Conservation (phyloP, 78 protist species). For the Speleostelium caveatum region DNA sequence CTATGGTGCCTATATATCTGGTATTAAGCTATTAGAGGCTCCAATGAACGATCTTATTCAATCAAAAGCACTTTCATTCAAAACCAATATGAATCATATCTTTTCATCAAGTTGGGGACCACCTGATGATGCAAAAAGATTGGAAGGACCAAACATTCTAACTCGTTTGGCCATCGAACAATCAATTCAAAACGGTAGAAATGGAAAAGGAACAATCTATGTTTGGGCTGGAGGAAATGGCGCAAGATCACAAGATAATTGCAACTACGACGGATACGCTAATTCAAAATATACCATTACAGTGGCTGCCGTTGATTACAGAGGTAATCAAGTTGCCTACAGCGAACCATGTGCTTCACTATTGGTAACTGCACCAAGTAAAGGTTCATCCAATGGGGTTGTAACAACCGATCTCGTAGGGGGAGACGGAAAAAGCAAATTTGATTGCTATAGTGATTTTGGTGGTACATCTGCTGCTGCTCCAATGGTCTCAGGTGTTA, state of each 20-base stretch:
- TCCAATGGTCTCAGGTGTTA: conserved; percentile 56
- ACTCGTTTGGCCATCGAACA: background rate
- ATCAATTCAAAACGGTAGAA: background rate
- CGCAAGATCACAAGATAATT: background rate
- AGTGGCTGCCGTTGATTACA: conserved; percentile 4
- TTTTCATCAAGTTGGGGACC: conserved; percentile 56
- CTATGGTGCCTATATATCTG: conserved; percentile 14
- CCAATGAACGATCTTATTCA: conserved; percentile 16
- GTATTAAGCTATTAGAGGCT: background rate
- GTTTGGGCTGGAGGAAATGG: conserved; percentile 60
- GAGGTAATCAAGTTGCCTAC: conserved; percentile 14
- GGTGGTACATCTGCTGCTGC: conserved; percentile 56
- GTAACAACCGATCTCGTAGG: conserved; percentile 26
- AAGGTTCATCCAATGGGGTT: background rate
- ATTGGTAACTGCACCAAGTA: conserved; percentile 11
- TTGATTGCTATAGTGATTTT: background rate
- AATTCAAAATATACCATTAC: conserved; percentile 30
- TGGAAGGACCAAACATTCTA: conserved; percentile 36
- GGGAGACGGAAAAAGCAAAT: background rate
- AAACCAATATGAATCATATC: background rate
- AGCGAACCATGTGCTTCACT: conserved; percentile 25
- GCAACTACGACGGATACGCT: conserved; percentile 59
- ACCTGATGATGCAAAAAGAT: conserved; percentile 1
- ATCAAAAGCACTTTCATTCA: background rate
- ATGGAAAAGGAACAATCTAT: conserved; percentile 12